These are phyloP conservation scores for Lasiodiplodia gonubiensis DNA, from an alignment of 2,329 filamentous ascomycete species.

Conservation along the genomic window DNA sequence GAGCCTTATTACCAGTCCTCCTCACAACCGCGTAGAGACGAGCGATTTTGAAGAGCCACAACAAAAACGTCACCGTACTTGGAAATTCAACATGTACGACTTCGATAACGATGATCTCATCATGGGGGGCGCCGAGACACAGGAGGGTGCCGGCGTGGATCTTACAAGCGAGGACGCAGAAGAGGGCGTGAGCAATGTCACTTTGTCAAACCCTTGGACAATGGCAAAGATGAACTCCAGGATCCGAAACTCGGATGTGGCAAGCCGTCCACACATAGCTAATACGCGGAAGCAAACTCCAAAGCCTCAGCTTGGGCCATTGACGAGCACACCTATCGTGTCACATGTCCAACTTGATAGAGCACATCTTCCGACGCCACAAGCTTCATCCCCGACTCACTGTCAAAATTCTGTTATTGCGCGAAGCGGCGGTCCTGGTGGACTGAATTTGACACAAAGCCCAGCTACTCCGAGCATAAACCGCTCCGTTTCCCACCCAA, in stretches of 20 bases:
- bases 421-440: conserved; percentile 10
- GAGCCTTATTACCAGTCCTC: too few relatives aligned
- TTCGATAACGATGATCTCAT: conserved; percentile 45
- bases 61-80: conserved; percentile 32
- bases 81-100: conserved; percentile 48
- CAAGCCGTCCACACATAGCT: not conserved
- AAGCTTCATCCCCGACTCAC: not conserved
- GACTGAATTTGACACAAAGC: not conserved
- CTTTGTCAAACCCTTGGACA: conserved; percentile 56
- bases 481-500: not conserved
- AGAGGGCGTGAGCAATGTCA: conserved; percentile 34
- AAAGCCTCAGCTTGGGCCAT: not conserved
- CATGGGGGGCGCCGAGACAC: not conserved
- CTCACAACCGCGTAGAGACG: not conserved
- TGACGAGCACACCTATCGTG: conserved; percentile 30
- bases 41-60: not conserved
- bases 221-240: conserved; percentile 54
- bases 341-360: not conserved
- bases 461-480: not conserved
- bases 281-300: conserved; percentile 34
- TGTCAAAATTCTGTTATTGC: not conserved
- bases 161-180: conserved; percentile 37
- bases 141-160: conserved; percentile 28
- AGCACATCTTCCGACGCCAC: not conserved
- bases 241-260: not conserved